A percentile compares a stretch with the other conserved stretches of the same genome.
phyloP scores from a whole-genome alignment of 2,329 filamentous ascomycete species.

The Chaetomium olivaceum region DNA sequence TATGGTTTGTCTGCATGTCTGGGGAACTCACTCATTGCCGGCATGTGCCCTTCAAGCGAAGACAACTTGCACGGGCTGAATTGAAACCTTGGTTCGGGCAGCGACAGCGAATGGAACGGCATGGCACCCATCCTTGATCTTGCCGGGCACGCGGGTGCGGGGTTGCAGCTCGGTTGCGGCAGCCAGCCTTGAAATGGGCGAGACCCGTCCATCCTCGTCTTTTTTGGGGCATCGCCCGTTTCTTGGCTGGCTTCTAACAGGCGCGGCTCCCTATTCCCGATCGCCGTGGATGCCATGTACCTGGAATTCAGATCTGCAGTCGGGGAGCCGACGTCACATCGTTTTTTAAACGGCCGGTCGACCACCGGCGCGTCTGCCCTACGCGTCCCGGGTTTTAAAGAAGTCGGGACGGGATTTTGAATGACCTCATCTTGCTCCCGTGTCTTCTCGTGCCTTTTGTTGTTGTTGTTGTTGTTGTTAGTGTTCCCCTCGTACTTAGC shows the following conservation, averaged over 20 bases:
- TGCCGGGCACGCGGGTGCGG: background rate
- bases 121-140: background rate
- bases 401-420: background rate
- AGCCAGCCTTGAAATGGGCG: slow-evolving; percentile 8
- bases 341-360: background rate
- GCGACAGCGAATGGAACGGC: slow-evolving; percentile 12
- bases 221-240: background rate
- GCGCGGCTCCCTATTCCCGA: background rate
- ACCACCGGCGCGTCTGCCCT: background rate
- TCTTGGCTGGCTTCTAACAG: background rate
- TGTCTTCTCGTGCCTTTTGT: background rate
- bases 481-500: background rate
- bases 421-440: background rate
- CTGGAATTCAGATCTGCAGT: background rate
- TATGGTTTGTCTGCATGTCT: background rate
- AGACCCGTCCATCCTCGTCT: slow-evolving; percentile 14
- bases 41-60: background rate
- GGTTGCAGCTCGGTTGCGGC: slow-evolving; percentile 11
- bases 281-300: slow-evolving; percentile 2
- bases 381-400: background rate
- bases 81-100: background rate
- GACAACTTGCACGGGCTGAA: background rate
- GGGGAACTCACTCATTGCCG: background rate
- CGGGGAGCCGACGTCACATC: background rate
- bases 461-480: slow-evolving; percentile 1